phyloP scores from a whole-genome alignment of 768 basidiomycete species.

The Phylloporus scabripes region DNA sequence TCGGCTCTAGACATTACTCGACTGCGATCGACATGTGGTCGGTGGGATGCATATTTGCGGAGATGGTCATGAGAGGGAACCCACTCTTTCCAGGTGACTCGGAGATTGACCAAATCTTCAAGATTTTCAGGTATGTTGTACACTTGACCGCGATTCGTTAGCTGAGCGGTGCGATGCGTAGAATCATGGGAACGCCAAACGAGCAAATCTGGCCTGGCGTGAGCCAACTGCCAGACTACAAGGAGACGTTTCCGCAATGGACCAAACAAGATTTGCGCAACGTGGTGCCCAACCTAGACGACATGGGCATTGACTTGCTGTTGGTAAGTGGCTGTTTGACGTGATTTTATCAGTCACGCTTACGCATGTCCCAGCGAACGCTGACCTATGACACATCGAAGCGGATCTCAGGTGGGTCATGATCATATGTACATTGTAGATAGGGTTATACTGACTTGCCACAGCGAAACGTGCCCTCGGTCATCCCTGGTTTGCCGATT shows the following conservation, averaged over 20 bases:
- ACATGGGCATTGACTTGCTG: slow-evolving; percentile 73
- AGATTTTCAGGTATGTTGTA: slow-evolving; percentile 80
- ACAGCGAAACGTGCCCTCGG: slow-evolving; percentile 53
- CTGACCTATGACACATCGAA: slow-evolving; percentile 86
- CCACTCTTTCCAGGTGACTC: slow-evolving; percentile 98
- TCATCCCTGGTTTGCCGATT: slow-evolving; percentile 49
- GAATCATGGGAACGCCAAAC: slow-evolving; percentile 90
- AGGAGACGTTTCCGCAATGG: slow-evolving; percentile 97
- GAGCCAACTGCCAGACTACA: slow-evolving; percentile 85
- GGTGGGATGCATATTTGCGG: slow-evolving; percentile 98
- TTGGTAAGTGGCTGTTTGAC: slow-evolving; percentile 40
- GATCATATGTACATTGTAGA: background rate
- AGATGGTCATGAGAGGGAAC: slow-evolving; percentile 92
- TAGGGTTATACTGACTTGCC: slow-evolving; percentile 1
- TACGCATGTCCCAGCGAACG: slow-evolving; percentile 41
- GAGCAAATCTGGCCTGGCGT: slow-evolving; percentile 93
- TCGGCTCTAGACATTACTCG: slow-evolving; percentile 93
- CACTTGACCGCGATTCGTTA: background rate
- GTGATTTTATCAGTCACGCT: background rate
- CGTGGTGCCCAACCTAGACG: slow-evolving; percentile 68
- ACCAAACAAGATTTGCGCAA: slow-evolving; percentile 62
- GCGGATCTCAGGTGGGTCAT: slow-evolving; percentile 76
- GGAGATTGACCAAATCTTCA: slow-evolving; percentile 99
- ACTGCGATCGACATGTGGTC: slow-evolving; percentile 99
- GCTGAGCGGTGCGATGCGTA: slow-evolving; percentile 28